Conservation (phyloP, 2,329 filamentous ascomycete species). For the Graphiopsis chlorocephala region DNA sequence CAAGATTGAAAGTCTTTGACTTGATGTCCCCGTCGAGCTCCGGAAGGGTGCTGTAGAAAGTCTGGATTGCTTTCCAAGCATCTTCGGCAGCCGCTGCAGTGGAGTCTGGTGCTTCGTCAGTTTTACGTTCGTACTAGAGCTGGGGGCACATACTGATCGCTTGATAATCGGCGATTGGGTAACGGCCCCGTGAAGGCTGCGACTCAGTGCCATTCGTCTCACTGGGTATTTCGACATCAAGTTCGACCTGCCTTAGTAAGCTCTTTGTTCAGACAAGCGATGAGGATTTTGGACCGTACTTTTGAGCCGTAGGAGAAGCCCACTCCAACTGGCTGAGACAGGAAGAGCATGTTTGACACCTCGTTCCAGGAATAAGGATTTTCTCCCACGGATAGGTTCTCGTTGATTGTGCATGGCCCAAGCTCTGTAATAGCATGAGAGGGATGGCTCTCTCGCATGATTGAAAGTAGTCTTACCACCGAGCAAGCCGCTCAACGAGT, state of each 20-base stretch:
- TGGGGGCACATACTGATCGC: not conserved
- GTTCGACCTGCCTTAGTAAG: not conserved
- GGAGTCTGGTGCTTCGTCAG: constrained; percentile 30
- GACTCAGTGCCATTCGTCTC: constrained; percentile 41
- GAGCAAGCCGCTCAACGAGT: constrained; percentile 49
- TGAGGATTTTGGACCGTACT: constrained; percentile 51
- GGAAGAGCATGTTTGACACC: constrained; percentile 65
- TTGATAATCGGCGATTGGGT: not conserved
- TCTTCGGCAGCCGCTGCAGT: constrained; percentile 41
- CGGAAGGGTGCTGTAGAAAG: constrained; percentile 47
- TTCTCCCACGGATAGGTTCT: constrained; percentile 47
- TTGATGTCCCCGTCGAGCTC: constrained; percentile 41
- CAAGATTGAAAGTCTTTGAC: constrained; percentile 45
- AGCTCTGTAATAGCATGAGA: constrained; percentile 33
- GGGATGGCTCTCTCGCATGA: no score
- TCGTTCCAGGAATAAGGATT: constrained; percentile 65
- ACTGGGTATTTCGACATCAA: constrained; percentile 30
- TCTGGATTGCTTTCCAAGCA: constrained; percentile 65
- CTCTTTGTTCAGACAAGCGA: constrained; percentile 45
- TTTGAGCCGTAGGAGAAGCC: constrained; percentile 61
- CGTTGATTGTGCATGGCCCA: constrained; percentile 42
- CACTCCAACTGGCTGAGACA: constrained; percentile 63
- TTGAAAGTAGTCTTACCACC: constrained; percentile 6
- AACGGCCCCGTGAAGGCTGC: constrained; percentile 1
- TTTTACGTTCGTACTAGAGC: not conserved